Percentiles rank a stretch among this genome's conserved stretches.
Conservation (phyloP, 768 basidiomycete genomes). For the Pisolithus microcarpus region DNA sequence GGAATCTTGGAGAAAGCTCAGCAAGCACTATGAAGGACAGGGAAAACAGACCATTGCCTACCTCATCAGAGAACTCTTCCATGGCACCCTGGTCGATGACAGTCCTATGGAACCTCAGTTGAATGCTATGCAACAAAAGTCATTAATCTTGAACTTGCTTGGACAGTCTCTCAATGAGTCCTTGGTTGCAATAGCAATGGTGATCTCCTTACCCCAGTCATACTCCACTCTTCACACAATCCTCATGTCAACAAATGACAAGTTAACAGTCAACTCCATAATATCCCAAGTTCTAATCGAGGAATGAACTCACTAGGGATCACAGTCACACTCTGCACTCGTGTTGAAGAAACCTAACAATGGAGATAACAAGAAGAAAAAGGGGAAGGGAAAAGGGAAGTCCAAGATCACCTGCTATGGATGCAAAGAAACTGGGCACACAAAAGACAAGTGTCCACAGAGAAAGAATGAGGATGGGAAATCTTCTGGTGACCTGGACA, state of each 20-base stretch:
- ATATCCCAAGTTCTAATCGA: neutral
- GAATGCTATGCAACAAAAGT: too few relatives aligned
- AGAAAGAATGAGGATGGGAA: too few relatives aligned
- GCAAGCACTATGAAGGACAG: conserved; percentile 12
- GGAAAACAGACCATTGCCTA: too few relatives aligned
- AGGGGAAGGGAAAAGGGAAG: too few relatives aligned
- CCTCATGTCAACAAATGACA: conserved; percentile 9
- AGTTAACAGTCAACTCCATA: neutral
- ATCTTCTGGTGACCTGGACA: too few relatives aligned
- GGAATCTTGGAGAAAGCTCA: conserved; percentile 15
- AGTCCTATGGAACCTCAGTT: too few relatives aligned
- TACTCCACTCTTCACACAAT: conserved; percentile 18
- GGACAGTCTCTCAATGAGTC: too few relatives aligned
- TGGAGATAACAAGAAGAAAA: neutral
- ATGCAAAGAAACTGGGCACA: neutral
- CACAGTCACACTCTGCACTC: neutral
- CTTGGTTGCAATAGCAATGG: too few relatives aligned
- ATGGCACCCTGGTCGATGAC: too few relatives aligned
- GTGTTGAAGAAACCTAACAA: neutral
- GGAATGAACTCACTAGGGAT: neutral
- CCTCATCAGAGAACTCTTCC: too few relatives aligned
- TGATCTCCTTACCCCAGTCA: too few relatives aligned
- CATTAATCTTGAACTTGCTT: too few relatives aligned
- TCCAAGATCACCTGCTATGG: neutral
- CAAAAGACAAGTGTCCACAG: neutral